Base-by-base conservation (phyloP, 2,329 filamentous ascomycete genomes). In the Capronia epimyces region DNA sequence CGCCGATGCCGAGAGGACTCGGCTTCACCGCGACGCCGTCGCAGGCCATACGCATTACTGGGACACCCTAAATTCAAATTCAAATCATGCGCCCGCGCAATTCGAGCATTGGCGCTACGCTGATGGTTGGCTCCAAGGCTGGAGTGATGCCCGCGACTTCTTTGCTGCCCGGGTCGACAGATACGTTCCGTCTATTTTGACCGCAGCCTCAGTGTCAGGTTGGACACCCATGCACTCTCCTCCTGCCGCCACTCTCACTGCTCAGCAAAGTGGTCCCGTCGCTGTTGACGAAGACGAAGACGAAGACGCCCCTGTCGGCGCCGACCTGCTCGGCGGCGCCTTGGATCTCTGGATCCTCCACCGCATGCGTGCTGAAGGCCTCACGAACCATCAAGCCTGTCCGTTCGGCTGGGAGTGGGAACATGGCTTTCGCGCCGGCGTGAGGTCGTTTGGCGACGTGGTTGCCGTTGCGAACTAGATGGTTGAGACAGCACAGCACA, bases 291-390 rank as follows among this genome's bases (percentile, higher is more conserved):
- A 10, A 27, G 25, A 10, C 25, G 18, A 27, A 22, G 44, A 46
- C 9, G 32, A 31, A 3, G 40, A 43, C 18, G n/a, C 18, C 12
- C 21, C 25, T 2, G 29, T 49, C 15, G 63, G 55, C 1, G 74
- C 66, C 5, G 78, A 81, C 61, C 75, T 68, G 60, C 78, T 82
- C 64, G 29, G 7, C 13, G 79, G 79, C 6, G 75, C 73, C 62
- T 53, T 79, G 34, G 78, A 82, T 52, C 57, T 80, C n/a, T 82
- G 80, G 79, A 64, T 75, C 12, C 65, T 76, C 62, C 81, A 79
- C 65, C 71, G 79, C 27, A 64, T 82, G 34, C 59, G 70, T 25
- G 77, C 81, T 56, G 72, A 70, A 50, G 74, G 74, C 2, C 71
- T 75, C 55, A 66, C 67, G 31, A 73, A 73, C 8, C 65, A 66